These are phyloP conservation scores for Mycena galericulata DNA, from an alignment of 768 basidiomycete species.

Conservation along the genomic window DNA sequence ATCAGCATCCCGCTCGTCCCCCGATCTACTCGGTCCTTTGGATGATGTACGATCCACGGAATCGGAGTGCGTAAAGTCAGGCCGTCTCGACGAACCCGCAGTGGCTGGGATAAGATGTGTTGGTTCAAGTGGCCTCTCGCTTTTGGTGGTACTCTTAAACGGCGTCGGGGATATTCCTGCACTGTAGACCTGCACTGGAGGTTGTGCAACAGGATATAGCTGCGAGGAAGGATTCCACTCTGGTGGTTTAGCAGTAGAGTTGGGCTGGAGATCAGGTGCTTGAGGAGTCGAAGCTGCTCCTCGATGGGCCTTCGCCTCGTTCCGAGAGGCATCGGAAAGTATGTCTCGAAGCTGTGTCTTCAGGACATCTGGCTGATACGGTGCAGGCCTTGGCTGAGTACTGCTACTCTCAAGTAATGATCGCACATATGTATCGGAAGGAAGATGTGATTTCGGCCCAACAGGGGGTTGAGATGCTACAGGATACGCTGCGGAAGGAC, in stretches of 20 bases:
- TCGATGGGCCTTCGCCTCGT: constrained; percentile 1
- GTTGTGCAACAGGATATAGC: constrained; percentile 2
- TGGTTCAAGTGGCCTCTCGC: constrained; percentile 16
- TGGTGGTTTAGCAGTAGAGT: neutral
- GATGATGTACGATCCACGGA: constrained; percentile 16
- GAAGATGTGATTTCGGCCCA: neutral
- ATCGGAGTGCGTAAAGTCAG: constrained; percentile 16
- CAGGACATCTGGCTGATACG: constrained; percentile 22
- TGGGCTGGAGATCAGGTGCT: neutral
- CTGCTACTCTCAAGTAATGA: constrained; percentile 11
- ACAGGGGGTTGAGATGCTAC: constrained; percentile 6
- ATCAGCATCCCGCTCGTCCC: constrained; percentile 15
- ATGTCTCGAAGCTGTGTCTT: constrained; percentile 27
- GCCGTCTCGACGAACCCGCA: constrained; percentile 7
- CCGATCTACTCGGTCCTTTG: neutral
- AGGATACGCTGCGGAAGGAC: neutral
- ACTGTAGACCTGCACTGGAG: constrained; percentile 24
- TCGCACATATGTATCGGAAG: constrained; percentile 5
- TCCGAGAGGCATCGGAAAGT: constrained; percentile 23
- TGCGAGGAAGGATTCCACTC: constrained; percentile 17
- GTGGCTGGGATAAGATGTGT: neutral
- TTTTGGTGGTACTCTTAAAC: neutral
- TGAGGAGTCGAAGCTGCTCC: constrained; percentile 11
- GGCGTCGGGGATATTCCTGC: constrained; percentile 13
- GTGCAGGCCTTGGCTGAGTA: neutral